A percentile compares a stretch with the other conserved stretches of the same genome.
These are phyloP conservation scores for Neurospora terricola DNA, from an alignment of 495 filamentous ascomycete genomes.

Conservation along the genomic window DNA sequence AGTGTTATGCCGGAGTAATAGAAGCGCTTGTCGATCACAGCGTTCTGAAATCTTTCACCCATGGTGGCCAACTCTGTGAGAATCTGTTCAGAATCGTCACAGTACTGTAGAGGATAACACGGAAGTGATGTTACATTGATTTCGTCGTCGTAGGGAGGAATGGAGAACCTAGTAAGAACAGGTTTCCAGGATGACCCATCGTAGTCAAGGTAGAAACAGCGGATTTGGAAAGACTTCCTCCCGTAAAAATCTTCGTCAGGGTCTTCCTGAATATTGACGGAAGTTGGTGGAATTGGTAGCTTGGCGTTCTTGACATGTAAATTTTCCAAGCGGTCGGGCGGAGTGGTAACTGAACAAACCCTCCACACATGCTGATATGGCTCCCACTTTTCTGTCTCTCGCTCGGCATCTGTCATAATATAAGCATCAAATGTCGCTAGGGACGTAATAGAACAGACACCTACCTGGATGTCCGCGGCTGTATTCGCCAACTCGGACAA, in stretches of 20 bases:
- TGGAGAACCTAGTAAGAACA: background rate
- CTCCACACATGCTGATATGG: no score
- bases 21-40: background rate
- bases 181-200: background rate
- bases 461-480: no score
- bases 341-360: no score
- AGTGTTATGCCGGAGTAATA: background rate
- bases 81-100: background rate
- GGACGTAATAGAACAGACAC: no score
- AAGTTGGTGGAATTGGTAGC: no score
- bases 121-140: background rate
- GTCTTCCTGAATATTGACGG: background rate
- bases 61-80: background rate
- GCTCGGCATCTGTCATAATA: no score
- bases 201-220: background rate
- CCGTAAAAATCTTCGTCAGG: background rate
- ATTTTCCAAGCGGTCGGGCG: no score
- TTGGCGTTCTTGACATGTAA: no score
- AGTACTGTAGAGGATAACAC: background rate
- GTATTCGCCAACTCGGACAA: background rate
- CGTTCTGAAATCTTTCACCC: background rate
- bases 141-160: background rate
- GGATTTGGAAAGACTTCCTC: background rate
- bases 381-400: no score
- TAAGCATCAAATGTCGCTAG: no score